phyloP scores from a whole-genome alignment of 1,284 basidiomycete genomes.

The Fistulina hepatica region DNA sequence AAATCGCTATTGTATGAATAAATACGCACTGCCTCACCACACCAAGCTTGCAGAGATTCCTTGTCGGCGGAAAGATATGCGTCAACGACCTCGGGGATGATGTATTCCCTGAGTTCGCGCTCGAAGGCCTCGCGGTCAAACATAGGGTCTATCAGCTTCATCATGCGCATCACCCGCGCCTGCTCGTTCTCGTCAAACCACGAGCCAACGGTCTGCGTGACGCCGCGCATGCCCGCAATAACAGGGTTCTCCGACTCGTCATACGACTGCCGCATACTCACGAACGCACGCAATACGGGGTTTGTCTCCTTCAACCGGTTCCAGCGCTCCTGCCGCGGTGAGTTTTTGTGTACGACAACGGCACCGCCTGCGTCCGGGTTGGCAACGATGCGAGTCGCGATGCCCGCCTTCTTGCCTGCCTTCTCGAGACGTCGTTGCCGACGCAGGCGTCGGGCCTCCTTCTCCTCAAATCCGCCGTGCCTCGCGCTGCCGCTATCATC shows the following conservation, averaged over 20 bases:
- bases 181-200: conserved; percentile 98
- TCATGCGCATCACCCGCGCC: conserved; percentile 81
- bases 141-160: conserved; percentile 79
- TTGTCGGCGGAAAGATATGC: conserved; percentile 87
- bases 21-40: conserved; percentile 82
- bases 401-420: conserved; percentile 61
- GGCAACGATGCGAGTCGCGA: conserved; percentile 45
- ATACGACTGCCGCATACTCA: conserved; percentile 60
- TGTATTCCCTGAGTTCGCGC: conserved; percentile 90
- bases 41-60: conserved; percentile 84
- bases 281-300: conserved; percentile 54
- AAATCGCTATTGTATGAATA: conserved; percentile 3
- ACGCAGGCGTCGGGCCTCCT: conserved; percentile 71
- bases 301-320: conserved; percentile 65
- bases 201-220: conserved; percentile 78
- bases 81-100: conserved; percentile 95
- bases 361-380: conserved; percentile 80
- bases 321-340: conserved; percentile 68
- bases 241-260: conserved; percentile 93
- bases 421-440: conserved; percentile 71
- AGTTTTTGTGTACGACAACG: conserved; percentile 74
- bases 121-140: conserved; percentile 86
- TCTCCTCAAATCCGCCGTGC: conserved; percentile 91
- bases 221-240: conserved; percentile 68
- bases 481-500: conserved; percentile 90